Base-by-base conservation (phyloP, 768 basidiomycete genomes). In the Mycena epipterygia region DNA sequence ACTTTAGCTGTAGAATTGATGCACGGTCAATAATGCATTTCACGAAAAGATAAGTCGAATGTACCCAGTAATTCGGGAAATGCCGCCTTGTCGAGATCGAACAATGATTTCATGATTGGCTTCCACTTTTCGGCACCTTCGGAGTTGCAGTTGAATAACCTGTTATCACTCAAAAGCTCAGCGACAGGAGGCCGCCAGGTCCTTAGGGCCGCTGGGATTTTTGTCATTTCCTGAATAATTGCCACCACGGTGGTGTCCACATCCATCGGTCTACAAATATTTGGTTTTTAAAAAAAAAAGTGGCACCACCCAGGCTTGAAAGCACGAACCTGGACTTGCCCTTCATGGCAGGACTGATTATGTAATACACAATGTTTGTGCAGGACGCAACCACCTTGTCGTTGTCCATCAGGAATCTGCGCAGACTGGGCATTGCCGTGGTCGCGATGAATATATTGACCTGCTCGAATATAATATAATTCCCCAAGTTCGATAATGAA, bases 61-160 rank as follows among this genome's bases (percentile, higher is more conserved):
- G 70, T 76, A 96, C 96, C 87, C 19, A 98, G 85, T 6, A 98
- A 82, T 70, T 99, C 98, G 2, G 89, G 83, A 70, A 99, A 89
- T 0, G 94, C 90, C 23, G 93, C 89, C 81, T 93, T 96, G 77
- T 99, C 98, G 1, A 89, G 86, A 75, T 96, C 93, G 78, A 97
- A 93, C 55, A 98, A 79, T 5, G 91, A 84, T 73, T 90, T 93
- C 60, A 98, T 83, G 52, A 98, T 88, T 0, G 90, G 86, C 76
- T 88, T 88, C 96, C 97, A 99, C 64, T 85, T 84, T 23, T 79
- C 76, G 9, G 89, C 89, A 23, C 86, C 86, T 9, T 83, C 81
- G 9, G 90, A 83, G 61, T 84, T 85, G 56, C 89, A 91, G 76
- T 91, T 94, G 85, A 99, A 99, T 73, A 99, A 88, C 52, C 95